Evolutionary conservation across 352 stramenopile species (phyloP), one percentile per base, ranked within the genome.

Genomic region (Phytophthora tentaculata): DNA sequence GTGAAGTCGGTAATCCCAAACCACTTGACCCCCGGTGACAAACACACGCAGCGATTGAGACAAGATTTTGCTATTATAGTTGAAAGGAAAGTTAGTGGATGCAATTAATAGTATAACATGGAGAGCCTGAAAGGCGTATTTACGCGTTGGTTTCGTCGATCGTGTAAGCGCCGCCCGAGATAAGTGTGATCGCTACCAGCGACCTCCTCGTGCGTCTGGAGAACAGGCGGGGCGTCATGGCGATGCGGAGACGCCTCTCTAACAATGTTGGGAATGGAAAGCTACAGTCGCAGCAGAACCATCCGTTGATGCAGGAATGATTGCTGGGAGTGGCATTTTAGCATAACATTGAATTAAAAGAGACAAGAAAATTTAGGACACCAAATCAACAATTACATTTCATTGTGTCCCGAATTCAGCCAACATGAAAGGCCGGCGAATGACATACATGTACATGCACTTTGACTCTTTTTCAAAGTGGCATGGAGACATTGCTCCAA

Each of bases 41-140:
- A 90, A 76, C 17, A 94, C 84, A 10, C 86, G 86, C 39, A 77
- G 47, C 28, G 84, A 94, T 14, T 84, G 84, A 9, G 84, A 88
- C 9, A 89, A 57, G 23, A 91, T 76, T 19, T 91, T 73, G 29
- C 83, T 94, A n/a, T n/a, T n/a, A n/a, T n/a, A 54, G 12, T 50
- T 22, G 44, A 12, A 29, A 19, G 44, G 20, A 10, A 55, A 41
- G 48, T 37, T 28, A 37, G 28, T 62, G 20, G 14, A 35, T 20
- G 8, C 28, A 49, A 29, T 16, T n/a, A n/a, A n/a, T n/a, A n/a
- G n/a, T 26, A 35, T 13, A 43, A 61, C 12, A 20, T 35, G 10
- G 9, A 20, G 13, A 23, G 12, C 16, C 12, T 5, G n/a, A 9
- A 23, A 44, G n/a, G n/a, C 17, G 22, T 22, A 23, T 55, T 39